A percentile compares a stretch with the other conserved stretches of the same genome.
These are phyloP conservation scores for Wickerhamomyces canadensis DNA, from an alignment of 805 yeast species.

Conservation along the genomic window DNA sequence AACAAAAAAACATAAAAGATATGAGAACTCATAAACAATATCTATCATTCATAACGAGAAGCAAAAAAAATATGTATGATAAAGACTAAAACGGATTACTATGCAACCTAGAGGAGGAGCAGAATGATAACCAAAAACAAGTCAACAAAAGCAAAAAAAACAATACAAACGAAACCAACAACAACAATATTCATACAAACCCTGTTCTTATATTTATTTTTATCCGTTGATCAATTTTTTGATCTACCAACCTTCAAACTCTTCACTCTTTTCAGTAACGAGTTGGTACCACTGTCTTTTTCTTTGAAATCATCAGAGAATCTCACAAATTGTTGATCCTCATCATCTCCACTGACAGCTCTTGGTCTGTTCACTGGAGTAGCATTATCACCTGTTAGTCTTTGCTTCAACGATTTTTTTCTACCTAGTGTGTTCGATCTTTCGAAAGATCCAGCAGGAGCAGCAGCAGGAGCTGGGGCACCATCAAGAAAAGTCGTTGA, in stretches of 20 bases:
- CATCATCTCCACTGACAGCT: conserved; percentile 20
- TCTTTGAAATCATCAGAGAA: conserved; percentile 24
- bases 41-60: too few relatives aligned
- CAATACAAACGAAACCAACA: too few relatives aligned
- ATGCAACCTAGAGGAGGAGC: too few relatives aligned
- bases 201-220: too few relatives aligned
- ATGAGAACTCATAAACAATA: too few relatives aligned
- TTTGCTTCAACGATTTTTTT: conserved; percentile 77
- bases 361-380: neutral
- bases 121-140: too few relatives aligned
- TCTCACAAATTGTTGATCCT: conserved; percentile 28
- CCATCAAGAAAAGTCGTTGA: conserved; percentile 92
- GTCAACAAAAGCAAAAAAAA: too few relatives aligned
- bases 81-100: too few relatives aligned
- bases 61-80: too few relatives aligned
- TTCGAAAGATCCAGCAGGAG: conserved; percentile 37
- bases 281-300: conserved; percentile 34
- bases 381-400: conserved; percentile 32
- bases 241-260: conserved; percentile 79
- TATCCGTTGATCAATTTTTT: too few relatives aligned
- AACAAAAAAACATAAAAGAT: too few relatives aligned
- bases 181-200: too few relatives aligned
- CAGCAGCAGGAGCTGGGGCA: conserved; percentile 88
- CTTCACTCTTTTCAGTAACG: conserved; percentile 78
- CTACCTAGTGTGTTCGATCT: conserved; percentile 55